These are phyloP conservation scores for Pythium phragmitis DNA, from an alignment of 352 stramenopile genomes.

Conservation along the genomic window DNA sequence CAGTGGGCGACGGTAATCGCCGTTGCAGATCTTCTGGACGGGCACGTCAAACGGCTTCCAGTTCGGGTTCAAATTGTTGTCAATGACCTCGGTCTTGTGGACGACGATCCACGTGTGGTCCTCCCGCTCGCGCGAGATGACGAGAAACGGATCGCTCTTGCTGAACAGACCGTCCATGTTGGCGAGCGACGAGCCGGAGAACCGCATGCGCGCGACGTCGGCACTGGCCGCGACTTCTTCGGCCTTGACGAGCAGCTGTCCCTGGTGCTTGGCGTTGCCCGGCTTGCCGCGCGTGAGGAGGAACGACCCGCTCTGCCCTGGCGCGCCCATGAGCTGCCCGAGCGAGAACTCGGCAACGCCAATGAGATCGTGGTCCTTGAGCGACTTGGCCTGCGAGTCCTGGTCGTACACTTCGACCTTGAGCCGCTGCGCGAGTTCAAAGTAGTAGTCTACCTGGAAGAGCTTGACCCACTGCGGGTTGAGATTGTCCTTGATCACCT, in stretches of 20 bases:
- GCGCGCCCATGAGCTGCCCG: slow-evolving; percentile 75
- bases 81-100: slow-evolving; percentile 65
- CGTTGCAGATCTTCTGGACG: slow-evolving; percentile 76
- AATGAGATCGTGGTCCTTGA: slow-evolving; percentile 76
- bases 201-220: slow-evolving; percentile 48
- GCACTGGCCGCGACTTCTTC: slow-evolving; percentile 53
- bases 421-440: slow-evolving; percentile 82
- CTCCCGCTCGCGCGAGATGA: slow-evolving; percentile 54
- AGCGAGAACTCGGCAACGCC: slow-evolving; percentile 73
- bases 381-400: slow-evolving; percentile 63
- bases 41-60: slow-evolving; percentile 59
- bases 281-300: slow-evolving; percentile 46
- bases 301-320: slow-evolving; percentile 60
- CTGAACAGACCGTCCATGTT: slow-evolving; percentile 72
- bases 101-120: slow-evolving; percentile 59
- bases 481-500: slow-evolving; percentile 71
- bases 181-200: slow-evolving; percentile 42
- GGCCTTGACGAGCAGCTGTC: slow-evolving; percentile 54
- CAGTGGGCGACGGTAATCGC: slow-evolving; percentile 64
- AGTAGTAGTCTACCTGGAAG: slow-evolving; percentile 84
- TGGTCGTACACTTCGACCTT: slow-evolving; percentile 87
- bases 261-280: slow-evolving; percentile 38
- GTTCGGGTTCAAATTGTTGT: slow-evolving; percentile 73
- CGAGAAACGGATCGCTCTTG: slow-evolving; percentile 63
- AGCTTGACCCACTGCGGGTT: slow-evolving; percentile 79